A percentile compares a stretch with the other conserved stretches of the same genome.
Conservation (phyloP, 495 filamentous ascomycete genomes). For the Neurospora tetraspora region DNA sequence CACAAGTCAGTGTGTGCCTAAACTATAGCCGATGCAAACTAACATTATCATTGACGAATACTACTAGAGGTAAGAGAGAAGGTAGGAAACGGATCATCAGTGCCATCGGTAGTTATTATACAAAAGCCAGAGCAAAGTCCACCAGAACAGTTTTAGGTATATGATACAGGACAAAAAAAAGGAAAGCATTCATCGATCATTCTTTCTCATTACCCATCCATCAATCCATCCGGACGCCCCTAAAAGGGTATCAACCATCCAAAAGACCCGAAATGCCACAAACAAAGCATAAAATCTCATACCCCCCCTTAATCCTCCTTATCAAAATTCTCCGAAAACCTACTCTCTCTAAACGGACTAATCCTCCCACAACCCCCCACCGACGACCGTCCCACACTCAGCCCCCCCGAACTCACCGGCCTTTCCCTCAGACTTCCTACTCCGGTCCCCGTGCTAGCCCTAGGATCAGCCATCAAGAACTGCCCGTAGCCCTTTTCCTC, state of each 20-base stretch:
- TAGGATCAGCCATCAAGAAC: neutral
- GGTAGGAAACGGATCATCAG: neutral
- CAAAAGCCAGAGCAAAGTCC: neutral
- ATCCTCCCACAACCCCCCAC: constrained; percentile 12
- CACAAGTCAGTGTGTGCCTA: no score
- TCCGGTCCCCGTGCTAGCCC: neutral
- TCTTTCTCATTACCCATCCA: neutral
- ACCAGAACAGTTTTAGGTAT: neutral
- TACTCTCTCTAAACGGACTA: constrained; percentile 34
- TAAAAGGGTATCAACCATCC: neutral
- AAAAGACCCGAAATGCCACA: neutral
- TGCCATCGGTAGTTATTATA: neutral
- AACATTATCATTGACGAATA: neutral
- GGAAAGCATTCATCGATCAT: neutral
- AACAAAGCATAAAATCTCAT: neutral
- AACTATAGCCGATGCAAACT: no score
- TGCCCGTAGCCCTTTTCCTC: constrained; percentile 1
- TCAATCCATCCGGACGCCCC: neutral
- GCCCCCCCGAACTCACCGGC: constrained; percentile 1
- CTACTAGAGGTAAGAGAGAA: neutral
- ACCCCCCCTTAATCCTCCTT: neutral
- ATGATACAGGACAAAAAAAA: neutral
- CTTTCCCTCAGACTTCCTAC: neutral
- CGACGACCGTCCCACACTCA: neutral
- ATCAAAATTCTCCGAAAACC: constrained; percentile 28